Percentiles rank a stretch among this genome's conserved stretches.
Conservation (phyloP, 768 basidiomycete species). For the Botryobasidium botryosum region DNA sequence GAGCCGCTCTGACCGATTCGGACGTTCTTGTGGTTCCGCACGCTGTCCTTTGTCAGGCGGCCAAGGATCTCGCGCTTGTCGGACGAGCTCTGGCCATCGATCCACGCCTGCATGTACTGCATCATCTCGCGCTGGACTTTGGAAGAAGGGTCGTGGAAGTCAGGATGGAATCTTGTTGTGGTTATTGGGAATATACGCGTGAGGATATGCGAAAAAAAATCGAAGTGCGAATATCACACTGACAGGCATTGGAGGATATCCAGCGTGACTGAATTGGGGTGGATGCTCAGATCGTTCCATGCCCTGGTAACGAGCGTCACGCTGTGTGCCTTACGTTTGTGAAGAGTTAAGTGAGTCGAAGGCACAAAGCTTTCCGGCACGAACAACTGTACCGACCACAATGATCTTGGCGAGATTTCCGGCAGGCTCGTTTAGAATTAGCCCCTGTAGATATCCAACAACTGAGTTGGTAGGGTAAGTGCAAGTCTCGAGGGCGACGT, state of each 20-base stretch:
- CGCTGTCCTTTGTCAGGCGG: conserved; percentile 45
- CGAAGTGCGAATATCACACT: conserved; percentile 14
- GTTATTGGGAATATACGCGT: too few relatives aligned
- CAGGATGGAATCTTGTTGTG: conserved; percentile 78
- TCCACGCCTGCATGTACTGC: conserved; percentile 46
- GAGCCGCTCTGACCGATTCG: conserved; percentile 24
- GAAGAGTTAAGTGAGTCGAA: too few relatives aligned
- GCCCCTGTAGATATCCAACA: conserved; percentile 18
- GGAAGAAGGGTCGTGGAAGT: conserved; percentile 49
- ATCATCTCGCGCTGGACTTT: conserved; percentile 64
- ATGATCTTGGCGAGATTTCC: conserved; percentile 55
- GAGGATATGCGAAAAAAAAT: background rate
- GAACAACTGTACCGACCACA: conserved; percentile 31
- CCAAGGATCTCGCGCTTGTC: conserved; percentile 33
- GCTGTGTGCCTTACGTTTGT: too few relatives aligned
- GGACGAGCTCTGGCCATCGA: conserved; percentile 29
- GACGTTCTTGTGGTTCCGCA: conserved; percentile 56
- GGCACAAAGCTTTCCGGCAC: too few relatives aligned
- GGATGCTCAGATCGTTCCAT: conserved; percentile 56
- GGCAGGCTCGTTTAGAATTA: conserved; percentile 58
- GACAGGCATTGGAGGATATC: conserved; percentile 53
- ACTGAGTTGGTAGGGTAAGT: conserved; percentile 1
- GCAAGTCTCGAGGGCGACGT: conserved; percentile 3
- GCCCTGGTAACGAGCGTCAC: conserved; percentile 57
- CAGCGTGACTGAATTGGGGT: conserved; percentile 39